Evolutionary conservation across 495 filamentous ascomycete species (phyloP).

Genomic region (Delitschia confertaspora): DNA sequence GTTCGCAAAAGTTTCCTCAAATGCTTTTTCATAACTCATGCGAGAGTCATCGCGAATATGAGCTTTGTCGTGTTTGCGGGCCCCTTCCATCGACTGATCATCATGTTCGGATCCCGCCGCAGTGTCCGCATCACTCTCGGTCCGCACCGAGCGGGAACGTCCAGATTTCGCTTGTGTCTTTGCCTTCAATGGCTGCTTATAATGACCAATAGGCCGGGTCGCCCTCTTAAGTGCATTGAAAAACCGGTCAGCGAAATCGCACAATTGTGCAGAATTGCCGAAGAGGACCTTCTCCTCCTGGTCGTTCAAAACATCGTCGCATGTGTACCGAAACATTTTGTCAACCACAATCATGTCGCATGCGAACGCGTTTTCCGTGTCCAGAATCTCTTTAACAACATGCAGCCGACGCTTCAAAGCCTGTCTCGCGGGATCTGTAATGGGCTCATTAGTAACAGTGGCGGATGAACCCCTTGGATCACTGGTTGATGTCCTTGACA

Average conservation of each 20-base stretch:
- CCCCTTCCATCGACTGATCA: too few relatives aligned
- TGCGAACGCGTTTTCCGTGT: constrained; percentile 80
- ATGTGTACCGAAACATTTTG: constrained; percentile 94
- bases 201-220: constrained; percentile 6
- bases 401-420: constrained; percentile 40
- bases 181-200: background rate
- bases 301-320: constrained; percentile 64
- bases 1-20: background rate
- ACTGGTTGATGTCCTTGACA: too few relatives aligned
- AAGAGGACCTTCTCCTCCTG: constrained; percentile 85
- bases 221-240: constrained; percentile 4
- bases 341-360: constrained; percentile 93
- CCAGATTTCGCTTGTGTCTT: constrained; percentile 25
- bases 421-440: too few relatives aligned
- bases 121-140: too few relatives aligned
- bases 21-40: background rate
- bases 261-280: constrained; percentile 58
- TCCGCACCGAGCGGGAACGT: too few relatives aligned
- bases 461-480: too few relatives aligned
- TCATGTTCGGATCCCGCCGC: too few relatives aligned
- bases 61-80: too few relatives aligned
- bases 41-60: background rate
- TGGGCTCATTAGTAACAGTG: too few relatives aligned
- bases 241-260: background rate
- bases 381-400: constrained; percentile 80